phyloP scores from a whole-genome alignment of 345 rosid genomes.

The Geranium rotundifolium region DNA sequence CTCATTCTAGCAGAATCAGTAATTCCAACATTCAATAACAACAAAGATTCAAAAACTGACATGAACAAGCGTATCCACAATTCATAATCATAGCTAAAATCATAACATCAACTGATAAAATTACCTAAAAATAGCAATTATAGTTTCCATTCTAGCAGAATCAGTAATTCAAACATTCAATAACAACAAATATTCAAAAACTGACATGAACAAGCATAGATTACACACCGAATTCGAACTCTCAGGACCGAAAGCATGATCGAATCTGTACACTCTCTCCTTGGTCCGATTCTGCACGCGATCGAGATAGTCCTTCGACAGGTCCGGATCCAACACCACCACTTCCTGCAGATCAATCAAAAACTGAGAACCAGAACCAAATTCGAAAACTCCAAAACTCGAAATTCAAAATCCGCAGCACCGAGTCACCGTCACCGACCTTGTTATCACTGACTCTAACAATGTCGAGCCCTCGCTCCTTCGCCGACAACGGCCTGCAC shows the following conservation, averaged over 20 bases:
- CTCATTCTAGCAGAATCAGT: background rate
- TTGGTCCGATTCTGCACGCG: constrained; percentile 73
- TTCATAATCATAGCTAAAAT: background rate
- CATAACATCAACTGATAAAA: background rate
- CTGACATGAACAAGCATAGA: background rate
- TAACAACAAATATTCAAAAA: background rate
- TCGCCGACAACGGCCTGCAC: constrained; percentile 57
- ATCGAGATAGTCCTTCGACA: constrained; percentile 76
- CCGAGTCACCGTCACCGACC: constrained; percentile 18
- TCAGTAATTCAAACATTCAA: background rate
- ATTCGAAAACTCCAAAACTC: background rate
- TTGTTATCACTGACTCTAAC: constrained; percentile 53
- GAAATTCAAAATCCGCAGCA: background rate
- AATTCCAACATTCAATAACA: background rate
- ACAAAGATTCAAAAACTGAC: background rate
- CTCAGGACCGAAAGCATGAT: constrained; percentile 65
- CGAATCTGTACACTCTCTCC: constrained; percentile 77
- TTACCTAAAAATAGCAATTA: background rate
- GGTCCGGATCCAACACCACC: constrained; percentile 71
- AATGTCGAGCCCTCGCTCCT: constrained; percentile 63
- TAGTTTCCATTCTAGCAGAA: background rate
- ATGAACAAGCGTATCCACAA: constrained; percentile 2
- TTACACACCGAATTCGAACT: constrained; percentile 47
- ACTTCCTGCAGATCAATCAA: constrained; percentile 44
- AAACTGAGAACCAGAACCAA: background rate